Base-by-base conservation (phyloP, 495 filamentous ascomycete genomes). In the Aspergillus carlsbadensis region DNA sequence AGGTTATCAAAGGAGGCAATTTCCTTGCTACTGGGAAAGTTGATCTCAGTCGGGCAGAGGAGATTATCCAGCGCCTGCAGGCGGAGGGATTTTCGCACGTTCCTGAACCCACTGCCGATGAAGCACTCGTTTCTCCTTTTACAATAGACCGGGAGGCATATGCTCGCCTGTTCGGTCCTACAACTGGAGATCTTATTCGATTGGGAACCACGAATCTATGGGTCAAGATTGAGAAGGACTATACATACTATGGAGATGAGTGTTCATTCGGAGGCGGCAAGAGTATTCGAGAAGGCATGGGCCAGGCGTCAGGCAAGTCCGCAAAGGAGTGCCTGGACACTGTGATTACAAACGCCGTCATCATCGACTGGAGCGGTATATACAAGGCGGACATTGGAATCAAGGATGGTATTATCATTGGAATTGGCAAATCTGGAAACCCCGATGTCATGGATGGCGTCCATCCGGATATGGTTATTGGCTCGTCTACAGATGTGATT, bases 351-450 rank as follows among this genome's bases (percentile, higher is more conserved):
- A 98, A 98, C 67, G 95, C 95, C 10, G 70, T 98, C 61, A 84
- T 98, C 24, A 81, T 98, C 14, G 95, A 98, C 68, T 94, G 87
- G 80, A 86, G 81, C 14, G 94, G 94, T 39, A 97, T 98, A 61
- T 94, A 88, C 79, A 98, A 98, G 77, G 93, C 92, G 4, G 94
- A 98, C 71, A 94, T 98, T 69, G 94, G 95, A 33, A 87, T 98
- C 64, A 96, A 92, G 66, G 72, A 93, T 53, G 93, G 94, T 1
- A 54, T 89, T 5, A 97, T 98, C 69, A 86, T 85, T 39, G 94
- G 87, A 2, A 95, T 98, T 62, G 94, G 94, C 33, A 98, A 98
- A 71, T 91, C 93, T 14, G 94, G 94, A 14, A 98, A 98, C 63
- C 94, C 94, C 3, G 95, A 98, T 74, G 82, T 96, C 34, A 98